Conservation (phyloP, 805 yeast genomes). For the Wickerhamomyces queroliae region DNA sequence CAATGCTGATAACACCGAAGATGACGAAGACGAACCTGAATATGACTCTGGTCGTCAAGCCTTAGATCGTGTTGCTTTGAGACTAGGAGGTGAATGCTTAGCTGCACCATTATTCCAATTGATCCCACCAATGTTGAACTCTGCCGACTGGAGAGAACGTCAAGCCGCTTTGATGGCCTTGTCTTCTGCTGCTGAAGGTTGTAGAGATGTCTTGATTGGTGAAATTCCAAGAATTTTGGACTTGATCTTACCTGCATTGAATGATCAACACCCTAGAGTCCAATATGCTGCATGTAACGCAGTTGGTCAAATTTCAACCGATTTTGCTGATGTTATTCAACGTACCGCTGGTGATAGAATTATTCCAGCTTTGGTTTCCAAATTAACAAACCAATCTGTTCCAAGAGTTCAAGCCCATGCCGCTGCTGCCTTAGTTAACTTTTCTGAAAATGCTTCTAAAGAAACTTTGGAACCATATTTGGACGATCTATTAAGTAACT, state of each 20-base stretch:
- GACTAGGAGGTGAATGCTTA: conserved; percentile 74
- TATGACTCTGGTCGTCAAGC: conserved; percentile 92
- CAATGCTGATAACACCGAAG: conserved; percentile 69
- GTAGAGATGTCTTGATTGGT: conserved; percentile 77
- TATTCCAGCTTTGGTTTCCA: conserved; percentile 83
- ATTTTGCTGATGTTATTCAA: conserved; percentile 87
- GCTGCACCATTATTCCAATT: conserved; percentile 84
- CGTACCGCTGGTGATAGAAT: conserved; percentile 71
- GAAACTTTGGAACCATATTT: conserved; percentile 89
- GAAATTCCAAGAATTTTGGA: conserved; percentile 81
- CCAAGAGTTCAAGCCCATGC: conserved; percentile 97
- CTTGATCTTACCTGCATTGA: conserved; percentile 77
- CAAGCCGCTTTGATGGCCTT: conserved; percentile 97
- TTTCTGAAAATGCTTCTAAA: conserved; percentile 85
- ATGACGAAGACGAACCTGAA: conserved; percentile 79
- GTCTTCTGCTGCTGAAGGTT: conserved; percentile 96
- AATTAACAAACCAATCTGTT: conserved; percentile 63
- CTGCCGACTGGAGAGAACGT: conserved; percentile 85
- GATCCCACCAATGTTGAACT: conserved; percentile 75
- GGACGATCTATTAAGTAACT: conserved; percentile 69
- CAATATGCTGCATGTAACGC: conserved; percentile 98
- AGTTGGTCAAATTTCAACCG: conserved; percentile 94
- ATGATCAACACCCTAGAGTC: conserved; percentile 88
- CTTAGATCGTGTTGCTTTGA: conserved; percentile 84
- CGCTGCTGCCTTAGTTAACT: conserved; percentile 96